These are phyloP conservation scores for Spinellus fusiger DNA, from an alignment of 192 early-diverging fungal genomes.

Conservation along the genomic window DNA sequence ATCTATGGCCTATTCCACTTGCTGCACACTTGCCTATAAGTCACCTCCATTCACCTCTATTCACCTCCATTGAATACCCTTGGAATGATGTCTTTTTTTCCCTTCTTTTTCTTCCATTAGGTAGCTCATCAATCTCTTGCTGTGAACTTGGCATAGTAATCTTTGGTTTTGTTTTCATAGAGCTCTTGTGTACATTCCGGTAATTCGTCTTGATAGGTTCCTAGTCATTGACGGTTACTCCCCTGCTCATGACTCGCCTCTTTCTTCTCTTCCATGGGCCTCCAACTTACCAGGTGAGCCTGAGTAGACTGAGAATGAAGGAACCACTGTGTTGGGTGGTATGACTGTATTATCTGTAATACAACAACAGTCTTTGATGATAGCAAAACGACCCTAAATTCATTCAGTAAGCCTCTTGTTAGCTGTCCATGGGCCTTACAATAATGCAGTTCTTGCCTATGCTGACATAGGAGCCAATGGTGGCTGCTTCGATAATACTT, in stretches of 20 bases:
- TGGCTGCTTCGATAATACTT: constrained; percentile 85
- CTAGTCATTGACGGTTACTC: constrained; percentile 18
- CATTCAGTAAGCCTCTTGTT: not conserved
- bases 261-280: not conserved
- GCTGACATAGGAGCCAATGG: constrained; percentile 81
- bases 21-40: no score
- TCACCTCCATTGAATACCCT: no score
- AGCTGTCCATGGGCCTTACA: constrained; percentile 49
- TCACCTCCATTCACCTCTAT: no score
- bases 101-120: not conserved
- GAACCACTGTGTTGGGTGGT: constrained; percentile 85
- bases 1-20: no score
- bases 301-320: constrained; percentile 86
- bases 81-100: not conserved
- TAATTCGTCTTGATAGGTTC: constrained; percentile 67
- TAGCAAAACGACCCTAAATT: constrained; percentile 75
- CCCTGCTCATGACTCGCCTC: not conserved
- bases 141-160: constrained; percentile 71
- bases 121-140: constrained; percentile 29
- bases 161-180: constrained; percentile 69
- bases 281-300: constrained; percentile 66
- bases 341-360: constrained; percentile 91
- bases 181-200: constrained; percentile 84
- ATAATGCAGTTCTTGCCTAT: constrained; percentile 95
- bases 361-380: constrained; percentile 90